Conservation (phyloP, 2,329 filamentous ascomycete genomes). For the Pseudopyrenochaeta lycopersici region DNA sequence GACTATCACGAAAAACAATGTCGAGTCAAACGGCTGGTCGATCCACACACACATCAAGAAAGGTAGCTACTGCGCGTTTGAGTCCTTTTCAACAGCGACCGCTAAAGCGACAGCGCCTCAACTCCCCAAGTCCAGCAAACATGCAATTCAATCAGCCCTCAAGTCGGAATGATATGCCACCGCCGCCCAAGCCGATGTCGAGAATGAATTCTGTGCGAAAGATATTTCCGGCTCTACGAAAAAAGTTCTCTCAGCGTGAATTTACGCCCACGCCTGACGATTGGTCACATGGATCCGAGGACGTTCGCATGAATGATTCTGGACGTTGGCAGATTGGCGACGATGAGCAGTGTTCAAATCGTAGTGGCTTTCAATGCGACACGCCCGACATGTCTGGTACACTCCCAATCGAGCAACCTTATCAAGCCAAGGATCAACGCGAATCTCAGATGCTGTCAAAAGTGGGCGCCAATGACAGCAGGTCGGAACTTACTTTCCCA, state of each 20-base stretch:
- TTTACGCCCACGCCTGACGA: constrained; percentile 5
- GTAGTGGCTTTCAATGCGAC: constrained; percentile 8
- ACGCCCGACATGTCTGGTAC: constrained; percentile 35
- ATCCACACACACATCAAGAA: constrained; percentile 25
- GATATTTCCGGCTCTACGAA: constrained; percentile 32
- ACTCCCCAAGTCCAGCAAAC: constrained; percentile 31
- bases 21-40: constrained; percentile 37
- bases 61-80: constrained; percentile 7
- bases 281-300: neutral
- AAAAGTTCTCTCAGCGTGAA: constrained; percentile 26
- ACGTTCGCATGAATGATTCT: constrained; percentile 23
- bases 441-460: constrained; percentile 7
- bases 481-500: constrained; percentile 28
- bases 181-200: constrained; percentile 40
- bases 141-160: constrained; percentile 23
- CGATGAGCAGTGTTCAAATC: neutral
- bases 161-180: constrained; percentile 51
- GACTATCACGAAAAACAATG: constrained; percentile 17
- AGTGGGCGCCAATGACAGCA: constrained; percentile 10
- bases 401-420: constrained; percentile 22
- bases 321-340: constrained; percentile 13
- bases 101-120: constrained; percentile 43
- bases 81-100: constrained; percentile 30
- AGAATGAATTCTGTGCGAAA: constrained; percentile 38
- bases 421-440: constrained; percentile 1